Percentiles rank a stretch among this genome's conserved stretches.
These are phyloP conservation scores for Suillus subluteus DNA, from an alignment of 768 basidiomycete species.

Conservation along the genomic window DNA sequence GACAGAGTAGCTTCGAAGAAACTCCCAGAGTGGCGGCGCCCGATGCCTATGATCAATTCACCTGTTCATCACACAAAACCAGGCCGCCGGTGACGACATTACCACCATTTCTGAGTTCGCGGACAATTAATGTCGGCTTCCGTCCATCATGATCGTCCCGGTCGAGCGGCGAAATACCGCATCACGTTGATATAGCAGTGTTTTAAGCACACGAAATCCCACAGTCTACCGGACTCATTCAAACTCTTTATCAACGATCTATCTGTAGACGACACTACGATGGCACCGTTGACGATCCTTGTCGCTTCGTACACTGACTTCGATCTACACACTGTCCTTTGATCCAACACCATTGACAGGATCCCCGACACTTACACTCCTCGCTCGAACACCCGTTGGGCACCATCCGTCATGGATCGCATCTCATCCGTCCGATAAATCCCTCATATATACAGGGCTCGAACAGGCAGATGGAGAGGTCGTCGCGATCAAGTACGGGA, in stretches of 20 bases:
- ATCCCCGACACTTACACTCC: conserved; percentile 53
- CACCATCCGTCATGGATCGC: conserved; percentile 80
- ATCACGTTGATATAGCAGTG: not conserved
- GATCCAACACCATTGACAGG: conserved; percentile 59
- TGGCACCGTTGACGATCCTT: conserved; percentile 45
- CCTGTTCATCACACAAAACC: not conserved
- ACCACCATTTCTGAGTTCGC: not conserved
- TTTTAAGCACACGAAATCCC: conserved; percentile 3
- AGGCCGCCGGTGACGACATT: not conserved
- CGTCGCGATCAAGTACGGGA: conserved; percentile 59
- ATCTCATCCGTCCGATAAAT: conserved; percentile 55
- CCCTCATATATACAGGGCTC: conserved; percentile 66
- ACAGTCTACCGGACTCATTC: not conserved
- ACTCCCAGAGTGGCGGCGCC: no score
- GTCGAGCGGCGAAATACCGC: not conserved
- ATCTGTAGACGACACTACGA: conserved; percentile 8
- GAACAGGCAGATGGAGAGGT: conserved; percentile 69
- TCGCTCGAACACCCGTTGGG: conserved; percentile 53
- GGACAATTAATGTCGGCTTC: not conserved
- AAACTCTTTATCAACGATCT: not conserved
- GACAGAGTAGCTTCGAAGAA: not conserved
- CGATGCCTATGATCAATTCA: not conserved
- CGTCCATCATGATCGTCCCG: not conserved
- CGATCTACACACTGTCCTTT: conserved; percentile 66
- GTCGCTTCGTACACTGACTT: conserved; percentile 68